These are phyloP conservation scores for Lactarius pseudohatsudake DNA, from an alignment of 768 basidiomycete genomes.

Conservation along the genomic window DNA sequence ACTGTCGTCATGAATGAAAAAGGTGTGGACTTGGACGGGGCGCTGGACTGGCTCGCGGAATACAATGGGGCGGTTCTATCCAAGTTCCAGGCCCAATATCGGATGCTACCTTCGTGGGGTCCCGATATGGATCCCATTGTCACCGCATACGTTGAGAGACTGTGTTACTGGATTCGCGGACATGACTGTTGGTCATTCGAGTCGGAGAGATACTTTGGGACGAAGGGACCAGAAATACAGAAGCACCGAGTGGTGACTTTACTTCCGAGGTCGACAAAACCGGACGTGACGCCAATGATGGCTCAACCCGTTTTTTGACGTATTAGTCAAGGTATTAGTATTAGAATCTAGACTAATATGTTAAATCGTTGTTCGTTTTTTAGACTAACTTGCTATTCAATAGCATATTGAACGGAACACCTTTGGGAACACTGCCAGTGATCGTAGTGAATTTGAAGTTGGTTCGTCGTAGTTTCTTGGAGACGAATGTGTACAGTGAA, in stretches of 20 bases:
- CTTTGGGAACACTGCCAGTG: not conserved
- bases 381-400: not conserved
- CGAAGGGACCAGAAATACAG: slow-evolving; percentile 34
- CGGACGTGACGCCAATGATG: slow-evolving; percentile 22
- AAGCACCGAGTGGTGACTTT: slow-evolving; percentile 4
- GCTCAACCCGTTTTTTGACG: not conserved
- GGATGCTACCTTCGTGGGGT: slow-evolving; percentile 40
- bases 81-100: slow-evolving; percentile 36
- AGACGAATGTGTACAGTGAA: no score
- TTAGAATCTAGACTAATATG: no score
- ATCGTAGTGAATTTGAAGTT: no score
- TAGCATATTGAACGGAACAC: not conserved
- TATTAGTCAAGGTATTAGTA: no score
- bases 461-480: no score
- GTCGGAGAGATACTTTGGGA: slow-evolving; percentile 38
- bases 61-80: slow-evolving; percentile 32
- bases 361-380: no score
- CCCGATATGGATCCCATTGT: slow-evolving; percentile 37
- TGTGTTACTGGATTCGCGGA: slow-evolving; percentile 42
- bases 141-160: slow-evolving; percentile 38
- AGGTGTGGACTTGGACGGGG: slow-evolving; percentile 37
- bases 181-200: slow-evolving; percentile 39
- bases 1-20: slow-evolving; percentile 43
- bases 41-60: slow-evolving; percentile 40
- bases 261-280: slow-evolving; percentile 5